Base-by-base conservation (phyloP, 768 basidiomycete genomes). In the Lactarius psammicola region DNA sequence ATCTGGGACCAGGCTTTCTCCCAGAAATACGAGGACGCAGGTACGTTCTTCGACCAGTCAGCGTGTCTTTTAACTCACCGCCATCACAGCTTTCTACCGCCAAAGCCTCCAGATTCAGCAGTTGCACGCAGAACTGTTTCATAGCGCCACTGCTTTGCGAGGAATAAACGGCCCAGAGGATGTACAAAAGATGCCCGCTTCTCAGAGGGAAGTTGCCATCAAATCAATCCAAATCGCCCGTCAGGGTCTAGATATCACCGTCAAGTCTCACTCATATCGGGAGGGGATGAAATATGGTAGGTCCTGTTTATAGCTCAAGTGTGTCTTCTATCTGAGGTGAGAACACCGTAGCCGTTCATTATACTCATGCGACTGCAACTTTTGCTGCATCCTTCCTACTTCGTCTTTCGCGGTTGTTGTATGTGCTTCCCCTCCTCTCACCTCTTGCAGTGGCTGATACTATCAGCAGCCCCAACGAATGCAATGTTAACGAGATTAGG, bases 321-420 rank as follows among this genome's bases (percentile, higher is more conserved):
- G 7, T 23, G 9, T 23, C 2, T 28, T 18, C 36, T 59, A 11
- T 44, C 57, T 49, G 13, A 64, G 56, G 9, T 44, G 20, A 64
- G 58, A 13, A 42, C 51, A 8, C 55, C 28, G 18, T 69, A 92
- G 92, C 93, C 18, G 90, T 94, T n/a, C 88, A 92, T 73, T 90
- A 91, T 71, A 90, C 90, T 17, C 95, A 98, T 73, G 92, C 92
- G 49, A 92, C 93, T 33, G 95, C 95, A 6, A 96, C 95, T 0
- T 98, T 98, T 77, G 85, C 92, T 26, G 95, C 94, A 15, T 92
- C 93, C 4, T 90, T 98, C 76, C 80, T 96, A 65, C 81, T 98
- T 57, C 88, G 95, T 36, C 80, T 97, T 56, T 86, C 88, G 42
- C 86, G 95, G 30, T 81, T 98, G 46, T 95, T 97, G 92, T 94